Base-by-base conservation (phyloP, 2,329 filamentous ascomycete genomes). In the Talaromyces albobiverticillius region DNA sequence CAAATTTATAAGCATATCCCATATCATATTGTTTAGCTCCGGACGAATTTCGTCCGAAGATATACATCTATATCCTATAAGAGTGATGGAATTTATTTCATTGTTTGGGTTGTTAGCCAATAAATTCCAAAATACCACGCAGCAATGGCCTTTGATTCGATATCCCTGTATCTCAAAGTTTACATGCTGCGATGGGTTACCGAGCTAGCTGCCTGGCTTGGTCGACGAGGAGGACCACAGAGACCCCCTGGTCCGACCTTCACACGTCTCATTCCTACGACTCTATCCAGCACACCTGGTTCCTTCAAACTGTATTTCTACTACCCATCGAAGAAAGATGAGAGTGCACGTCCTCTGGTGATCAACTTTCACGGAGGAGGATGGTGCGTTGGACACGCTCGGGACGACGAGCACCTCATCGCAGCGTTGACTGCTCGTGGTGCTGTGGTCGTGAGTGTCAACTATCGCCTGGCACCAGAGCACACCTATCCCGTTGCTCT, bases 311-410 rank as follows among this genome's bases (percentile, higher is more conserved):
- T 43, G 7, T 23, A 20, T 22, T 43, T 43, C 23, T 43, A 43
- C 41, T n/a, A 23, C n/a, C 41, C 41, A 11, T 18, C 41, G 18
- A 16, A n/a, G 9, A 20, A 43, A 9, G 3, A 25, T 8, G 18
- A 43, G 22, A 23, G 20, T 13, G 6, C 14, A 22, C 22, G 10
- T 11, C 41, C 41, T n/a, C 9, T 43, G 14, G 41, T 43, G 13
- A 3, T 76, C 54, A 72, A 72, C 47, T 71, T 71, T 56, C 70
- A 73, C 51, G 71, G 71, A 9, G 69, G 71, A 32, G 71, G 71
- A 11, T 77, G 73, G 71, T 72, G 75, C 8, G 75, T 76, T 59
- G 72, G 73, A 4, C 68, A 67, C 2, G 61, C 75, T 2, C 50
- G 55, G 4, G 61, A 61, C 0, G 72, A 76, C 56, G 74, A 76